These are phyloP conservation scores for Talaromyces liani DNA, from an alignment of 495 filamentous ascomycete genomes.

Conservation along the genomic window DNA sequence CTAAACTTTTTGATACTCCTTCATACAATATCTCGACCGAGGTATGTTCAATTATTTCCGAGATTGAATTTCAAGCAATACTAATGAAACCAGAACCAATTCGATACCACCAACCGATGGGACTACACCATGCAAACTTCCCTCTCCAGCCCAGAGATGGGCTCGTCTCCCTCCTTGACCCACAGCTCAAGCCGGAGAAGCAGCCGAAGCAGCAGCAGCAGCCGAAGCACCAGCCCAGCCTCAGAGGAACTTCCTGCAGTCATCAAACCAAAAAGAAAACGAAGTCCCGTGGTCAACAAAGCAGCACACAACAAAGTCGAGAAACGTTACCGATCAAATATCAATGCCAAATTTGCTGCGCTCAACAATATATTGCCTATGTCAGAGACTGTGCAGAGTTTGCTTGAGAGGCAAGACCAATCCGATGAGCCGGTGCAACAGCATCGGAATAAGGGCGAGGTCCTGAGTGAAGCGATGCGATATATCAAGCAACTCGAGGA, in stretches of 20 bases:
- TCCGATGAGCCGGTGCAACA: neutral
- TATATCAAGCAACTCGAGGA: constrained; percentile 7
- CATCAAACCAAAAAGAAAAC: neutral
- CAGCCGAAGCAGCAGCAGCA: neutral
- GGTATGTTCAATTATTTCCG: neutral
- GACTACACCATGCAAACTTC: neutral
- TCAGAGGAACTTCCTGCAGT: neutral
- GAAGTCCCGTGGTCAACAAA: constrained; percentile 4
- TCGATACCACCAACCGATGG: neutral
- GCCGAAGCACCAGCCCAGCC: neutral
- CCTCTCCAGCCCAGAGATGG: neutral
- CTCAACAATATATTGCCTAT: constrained; percentile 1
- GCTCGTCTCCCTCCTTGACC: constrained; percentile 1
- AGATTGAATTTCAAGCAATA: neutral
- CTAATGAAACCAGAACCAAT: neutral
- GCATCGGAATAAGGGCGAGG: constrained; percentile 1
- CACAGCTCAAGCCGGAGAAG: neutral
- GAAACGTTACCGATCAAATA: constrained; percentile 8
- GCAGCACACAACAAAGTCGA: constrained; percentile 7
- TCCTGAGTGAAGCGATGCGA: neutral
- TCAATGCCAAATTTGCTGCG: constrained; percentile 7
- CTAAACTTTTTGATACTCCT: neutral
- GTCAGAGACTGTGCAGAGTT: neutral
- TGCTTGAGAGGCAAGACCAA: neutral
- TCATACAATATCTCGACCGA: neutral